These are phyloP conservation scores for Hanseniaspora lindneri DNA, from an alignment of 805 yeast genomes.

Conservation along the genomic window DNA sequence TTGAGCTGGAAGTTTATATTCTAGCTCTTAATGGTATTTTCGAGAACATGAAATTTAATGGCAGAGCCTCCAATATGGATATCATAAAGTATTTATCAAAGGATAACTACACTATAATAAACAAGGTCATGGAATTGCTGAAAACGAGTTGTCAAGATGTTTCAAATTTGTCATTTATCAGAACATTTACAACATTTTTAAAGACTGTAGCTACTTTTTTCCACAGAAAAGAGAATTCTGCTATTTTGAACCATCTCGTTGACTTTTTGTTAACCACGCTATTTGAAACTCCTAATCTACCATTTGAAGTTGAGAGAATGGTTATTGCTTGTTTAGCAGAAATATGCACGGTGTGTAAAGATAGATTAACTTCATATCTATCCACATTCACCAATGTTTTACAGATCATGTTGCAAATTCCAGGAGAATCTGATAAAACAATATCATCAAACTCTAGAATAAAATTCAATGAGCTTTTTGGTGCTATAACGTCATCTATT, in stretches of 20 bases:
- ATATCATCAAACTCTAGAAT: constrained; percentile 23
- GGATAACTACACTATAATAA: constrained; percentile 17
- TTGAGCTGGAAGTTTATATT: constrained; percentile 28
- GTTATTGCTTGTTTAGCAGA: constrained; percentile 24
- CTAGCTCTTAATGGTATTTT: constrained; percentile 19
- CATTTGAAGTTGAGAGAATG: constrained; percentile 25
- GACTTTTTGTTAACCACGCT: constrained; percentile 26
- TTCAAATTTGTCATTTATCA: constrained; percentile 20
- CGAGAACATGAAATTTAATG: constrained; percentile 22
- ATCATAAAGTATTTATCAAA: constrained; percentile 22
- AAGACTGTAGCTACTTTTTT: constrained; percentile 27
- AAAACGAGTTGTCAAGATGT: constrained; percentile 16
- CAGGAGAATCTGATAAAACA: constrained; percentile 22
- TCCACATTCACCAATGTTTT: constrained; percentile 25
- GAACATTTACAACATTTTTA: constrained; percentile 24
- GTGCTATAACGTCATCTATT: constrained; percentile 4
- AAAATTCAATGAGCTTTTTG: constrained; percentile 18
- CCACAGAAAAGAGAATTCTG: constrained; percentile 17
- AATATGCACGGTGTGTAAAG: constrained; percentile 26
- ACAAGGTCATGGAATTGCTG: constrained; percentile 19
- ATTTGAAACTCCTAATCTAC: constrained; percentile 18
- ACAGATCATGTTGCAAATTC: constrained; percentile 25
- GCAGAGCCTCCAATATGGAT: constrained; percentile 20
- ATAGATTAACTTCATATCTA: constrained; percentile 22
- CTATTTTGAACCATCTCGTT: constrained; percentile 22